Evolutionary conservation across 495 filamentous ascomycete genomes (phyloP), one percentile per base, ranked within the genome.

Genomic region (Lepidopterella palustris): DNA sequence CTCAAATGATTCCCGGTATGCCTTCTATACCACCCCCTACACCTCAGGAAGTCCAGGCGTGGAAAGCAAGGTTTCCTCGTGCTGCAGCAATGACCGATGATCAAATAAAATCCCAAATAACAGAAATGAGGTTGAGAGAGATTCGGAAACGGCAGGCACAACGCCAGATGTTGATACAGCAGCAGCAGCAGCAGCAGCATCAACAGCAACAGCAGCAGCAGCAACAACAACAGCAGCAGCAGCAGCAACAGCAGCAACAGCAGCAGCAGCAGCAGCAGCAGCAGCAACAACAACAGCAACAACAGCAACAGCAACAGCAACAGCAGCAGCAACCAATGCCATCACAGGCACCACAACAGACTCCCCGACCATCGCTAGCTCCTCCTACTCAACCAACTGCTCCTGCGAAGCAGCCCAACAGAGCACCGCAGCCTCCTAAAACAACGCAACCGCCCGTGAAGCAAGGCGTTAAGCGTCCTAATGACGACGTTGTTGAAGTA

Each of bases 401-500:
- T 27, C 47, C 51, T 18, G 49, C 61, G 3, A 60, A 55, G 39
- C 57, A 56, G 25, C 28, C 27, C 15, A 23, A n/a, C 9, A 61
- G 24, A 26, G 48, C 48, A 66, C 67, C 62, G 11, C 62, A 68
- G 49, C 52, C 62, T 18, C 27, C 57, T 42, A 23, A 53, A 57
- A 10, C 66, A 51, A 35, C 60, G 31, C 45, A 55, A 25, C 68
- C 57, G 55, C 40, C 61, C 55, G 15, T 26, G 51, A 25, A 25
- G 73, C 79, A 70, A 64, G 71, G 64, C 28, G 66, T 74, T 32
- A 89, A 88, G 71, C 80, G 85, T 54, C 67, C 80, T 6, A 78
- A 77, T 40, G 88, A 90, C 57, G 87, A 91, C 66, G 67, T 78
- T 6, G 70, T 76, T 15, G 87, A 88, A 59, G 73, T 77, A 24